phyloP scores from a whole-genome alignment of 1,284 basidiomycete genomes.

The Chondrostereum purpureum region DNA sequence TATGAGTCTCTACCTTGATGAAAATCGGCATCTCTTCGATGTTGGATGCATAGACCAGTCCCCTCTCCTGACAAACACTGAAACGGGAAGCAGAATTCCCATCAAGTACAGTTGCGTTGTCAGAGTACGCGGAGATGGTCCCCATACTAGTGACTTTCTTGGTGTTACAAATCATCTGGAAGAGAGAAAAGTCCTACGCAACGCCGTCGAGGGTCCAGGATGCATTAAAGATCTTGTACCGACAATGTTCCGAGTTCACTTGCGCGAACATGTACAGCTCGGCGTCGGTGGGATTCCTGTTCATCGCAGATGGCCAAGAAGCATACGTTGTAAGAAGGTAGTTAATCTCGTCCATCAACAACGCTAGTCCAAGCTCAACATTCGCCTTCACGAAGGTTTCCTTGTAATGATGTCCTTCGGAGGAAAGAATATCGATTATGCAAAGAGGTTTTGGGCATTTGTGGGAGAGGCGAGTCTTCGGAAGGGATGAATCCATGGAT shows the following conservation, averaged over 20 bases:
- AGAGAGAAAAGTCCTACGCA: conserved; percentile 73
- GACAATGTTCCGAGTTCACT: conserved; percentile 99
- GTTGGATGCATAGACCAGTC: conserved; percentile 46
- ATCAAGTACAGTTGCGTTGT: conserved; percentile 94
- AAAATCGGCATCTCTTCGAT: conserved; percentile 84
- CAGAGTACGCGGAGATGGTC: conserved; percentile 95
- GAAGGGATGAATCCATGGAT: conserved; percentile 56
- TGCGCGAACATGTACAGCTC: conserved; percentile 99
- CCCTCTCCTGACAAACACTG: conserved; percentile 41
- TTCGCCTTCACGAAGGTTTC: conserved; percentile 75
- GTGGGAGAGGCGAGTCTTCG: conserved; percentile 67
- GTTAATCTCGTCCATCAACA: conserved; percentile 86
- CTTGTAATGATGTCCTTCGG: conserved; percentile 31
- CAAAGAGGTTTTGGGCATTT: conserved; percentile 65
- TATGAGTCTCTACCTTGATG: conserved; percentile 99
- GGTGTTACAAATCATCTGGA: conserved; percentile 98
- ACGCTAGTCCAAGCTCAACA: conserved; percentile 81
- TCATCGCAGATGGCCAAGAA: conserved; percentile 53
- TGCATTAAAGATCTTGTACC: conserved; percentile 99
- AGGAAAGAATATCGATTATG: conserved; percentile 52
- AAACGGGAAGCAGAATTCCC: conserved; percentile 79
- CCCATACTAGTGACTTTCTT: conserved; percentile 72
- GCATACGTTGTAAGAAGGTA: conserved; percentile 92
- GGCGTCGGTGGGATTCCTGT: conserved; percentile 89
- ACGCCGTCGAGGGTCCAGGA: conserved; percentile 86